Evolutionary conservation across 2,329 filamentous ascomycete genomes (phyloP), one percentile per base, ranked within the genome.

Genomic region (Phoma sp.): DNA sequence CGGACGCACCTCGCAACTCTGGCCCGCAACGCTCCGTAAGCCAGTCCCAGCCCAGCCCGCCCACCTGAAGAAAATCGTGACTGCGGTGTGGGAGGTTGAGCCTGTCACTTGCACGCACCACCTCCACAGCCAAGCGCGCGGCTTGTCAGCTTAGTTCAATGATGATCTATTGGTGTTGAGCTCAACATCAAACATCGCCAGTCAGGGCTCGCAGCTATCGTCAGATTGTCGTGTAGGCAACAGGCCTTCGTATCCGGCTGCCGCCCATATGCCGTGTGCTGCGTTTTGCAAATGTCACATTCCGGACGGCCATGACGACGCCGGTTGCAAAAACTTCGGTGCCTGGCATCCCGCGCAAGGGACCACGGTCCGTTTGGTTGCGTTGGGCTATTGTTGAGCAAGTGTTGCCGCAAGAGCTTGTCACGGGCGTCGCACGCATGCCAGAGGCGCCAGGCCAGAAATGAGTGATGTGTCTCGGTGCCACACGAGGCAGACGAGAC

Each of bases 11-110:
- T 55, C 52, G 47, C 44, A 45, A 55, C 29, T 53, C 58, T 61
- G 54, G 57, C 36, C 58, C 60, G 56, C 48, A 46, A 45, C 38
- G 53, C 55, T 57, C 52, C 59, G 58, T 65, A 65, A 67, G 54
- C 61, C 57, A 57, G 57, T 4, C 9, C 10, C 23, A 13, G 13
- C 6, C 27, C 9, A 33, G 10, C 46, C 53, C 45, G 43, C 55
- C 52, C 53, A 59, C 51, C 35, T 47, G 51, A 40, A 44, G 38
- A 47, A 52, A 46, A 41, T 42, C 32, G 45, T 54, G 51, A 38
- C 51, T 44, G 45, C 29, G 30, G 61, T 45, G 29, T 37, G 25
- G 14, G 33, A 33, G n/a, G 35, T 55, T 52, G 47, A 58, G 42
- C 52, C 57, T 55, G 47, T 39, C 57, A 57, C 41, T 45, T 53